These are phyloP conservation scores for Aspergillus diversus DNA, from an alignment of 495 filamentous ascomycete genomes.

Conservation along the genomic window DNA sequence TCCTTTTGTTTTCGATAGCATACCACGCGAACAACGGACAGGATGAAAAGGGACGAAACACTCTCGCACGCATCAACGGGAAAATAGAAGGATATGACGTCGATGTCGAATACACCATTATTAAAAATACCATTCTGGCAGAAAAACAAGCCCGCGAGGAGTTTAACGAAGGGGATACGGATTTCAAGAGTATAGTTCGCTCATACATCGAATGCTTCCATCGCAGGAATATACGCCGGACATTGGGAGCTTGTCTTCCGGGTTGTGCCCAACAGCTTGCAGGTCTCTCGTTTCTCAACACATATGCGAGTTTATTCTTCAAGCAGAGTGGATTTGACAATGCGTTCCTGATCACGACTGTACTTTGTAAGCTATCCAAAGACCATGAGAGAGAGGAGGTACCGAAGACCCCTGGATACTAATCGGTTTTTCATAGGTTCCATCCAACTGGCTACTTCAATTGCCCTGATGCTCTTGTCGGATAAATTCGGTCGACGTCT, in stretches of 20 bases:
- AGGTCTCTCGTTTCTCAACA: slow-evolving; percentile 5
- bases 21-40: not conserved
- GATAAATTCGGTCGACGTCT: not conserved
- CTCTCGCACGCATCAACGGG: not conserved
- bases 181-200: not conserved
- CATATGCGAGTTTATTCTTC: slow-evolving; percentile 3
- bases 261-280: slow-evolving; percentile 11
- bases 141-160: slow-evolving; percentile 8
- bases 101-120: slow-evolving; percentile 18
- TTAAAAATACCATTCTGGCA: slow-evolving; percentile 8
- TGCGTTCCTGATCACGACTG: slow-evolving; percentile 5
- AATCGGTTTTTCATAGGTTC: not conserved
- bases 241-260: slow-evolving; percentile 1
- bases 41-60: not conserved
- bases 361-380: not conserved
- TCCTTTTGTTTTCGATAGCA: not conserved
- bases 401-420: not conserved
- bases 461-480: not conserved
- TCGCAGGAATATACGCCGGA: slow-evolving; percentile 4
- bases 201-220: slow-evolving; percentile 11
- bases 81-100: not conserved
- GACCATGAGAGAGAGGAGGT: not conserved
- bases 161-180: not conserved
- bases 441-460: slow-evolving; percentile 2
- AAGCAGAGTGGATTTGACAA: slow-evolving; percentile 7